Evolutionary conservation across 2,329 filamentous ascomycete genomes (phyloP), one percentile per base, ranked within the genome.

Genomic region (Monosporascus sp.): DNA sequence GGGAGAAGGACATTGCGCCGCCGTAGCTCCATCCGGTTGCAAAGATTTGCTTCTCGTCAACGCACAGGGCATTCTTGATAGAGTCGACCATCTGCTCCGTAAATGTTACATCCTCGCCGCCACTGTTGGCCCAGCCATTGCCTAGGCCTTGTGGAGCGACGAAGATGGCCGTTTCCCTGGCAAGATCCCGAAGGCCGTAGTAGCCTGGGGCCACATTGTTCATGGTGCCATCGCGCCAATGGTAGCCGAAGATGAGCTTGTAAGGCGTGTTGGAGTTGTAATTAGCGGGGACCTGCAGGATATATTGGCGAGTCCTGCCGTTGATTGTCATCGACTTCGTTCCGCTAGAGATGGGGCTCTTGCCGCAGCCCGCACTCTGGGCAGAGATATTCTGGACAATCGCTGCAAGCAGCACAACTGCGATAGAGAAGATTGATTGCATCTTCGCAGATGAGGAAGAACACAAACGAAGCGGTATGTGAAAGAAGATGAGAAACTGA

Each of bases 11-110:
- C 71, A 77, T 76, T 45, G 69, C 68, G 39, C 66, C 73, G 38
- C 74, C 73, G 57, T 73, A 75, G 54, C 70, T 72, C 62, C 73
- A 76, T n/a, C 73, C 73, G 1, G 72, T 72, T 22, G 72, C 66
- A 61, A 75, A 77, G 51, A 72, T 66, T 49, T 69, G 66, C 45
- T 61, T 63, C 52, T 70, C 63, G 53, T 78, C 68, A 31, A 77
- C 62, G 54, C 75, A 77, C 39, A 76, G 69, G 27, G 70, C 65
- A 6, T 60, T 56, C 54, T 74, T 68, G 34, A 75, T 62, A 9
- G 62, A 63, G 25, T 66, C 61, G 37, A 74, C 57, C 51, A 77
- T 69, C 5, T 61, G 55, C 39, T 74, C 68, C 37, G 74, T 63
- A 52, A 77, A 74, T 0, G 62, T 62, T 41, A 75, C 59, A 49